Percentiles rank a stretch among this genome's conserved stretches.
Conservation (phyloP, 2,329 filamentous ascomycete species). For the Penicillium occitanis region DNA sequence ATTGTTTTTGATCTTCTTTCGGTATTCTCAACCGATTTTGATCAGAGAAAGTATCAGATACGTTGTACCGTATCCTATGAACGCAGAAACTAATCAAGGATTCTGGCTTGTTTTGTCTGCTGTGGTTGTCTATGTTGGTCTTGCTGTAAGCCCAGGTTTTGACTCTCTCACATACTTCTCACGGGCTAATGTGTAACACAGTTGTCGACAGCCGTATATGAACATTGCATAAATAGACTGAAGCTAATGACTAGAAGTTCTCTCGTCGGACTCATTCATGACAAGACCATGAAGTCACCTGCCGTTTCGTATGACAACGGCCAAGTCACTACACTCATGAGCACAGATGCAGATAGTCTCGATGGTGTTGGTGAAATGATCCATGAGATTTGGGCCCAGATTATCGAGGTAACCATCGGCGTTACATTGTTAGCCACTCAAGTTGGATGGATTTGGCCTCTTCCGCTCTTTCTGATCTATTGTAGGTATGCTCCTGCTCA, state of each 20-base stretch:
- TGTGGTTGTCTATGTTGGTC: constrained; percentile 43
- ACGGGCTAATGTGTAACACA: constrained; percentile 18
- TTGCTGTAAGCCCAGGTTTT: constrained; percentile 27
- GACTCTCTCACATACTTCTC: not conserved
- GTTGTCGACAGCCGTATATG: constrained; percentile 41
- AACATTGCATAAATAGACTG: constrained; percentile 45
- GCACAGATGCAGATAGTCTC: constrained; percentile 48
- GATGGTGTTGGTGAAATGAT: constrained; percentile 40
- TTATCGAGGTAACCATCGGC: constrained; percentile 47
- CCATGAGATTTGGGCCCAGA: constrained; percentile 49
- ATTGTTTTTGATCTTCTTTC: constrained; percentile 36
- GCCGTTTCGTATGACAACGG: constrained; percentile 36
- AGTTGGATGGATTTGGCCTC: constrained; percentile 45
- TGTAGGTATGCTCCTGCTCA: constrained; percentile 26
- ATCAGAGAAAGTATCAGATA: constrained; percentile 39
- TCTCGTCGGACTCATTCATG: constrained; percentile 52
- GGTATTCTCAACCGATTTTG: constrained; percentile 41
- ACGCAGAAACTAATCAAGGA: constrained; percentile 39
- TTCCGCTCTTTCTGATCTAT: constrained; percentile 43
- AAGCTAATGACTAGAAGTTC: constrained; percentile 46
- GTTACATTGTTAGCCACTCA: constrained; percentile 44
- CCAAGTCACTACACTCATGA: constrained; percentile 47
- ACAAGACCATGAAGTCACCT: constrained; percentile 36
- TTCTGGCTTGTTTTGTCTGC: constrained; percentile 45
- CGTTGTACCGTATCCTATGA: constrained; percentile 28